Evolutionary conservation across 164 flowering plant genomes (phyloP), one percentile per base, ranked within the genome.

Genomic region (Buxus sempervirens): DNA sequence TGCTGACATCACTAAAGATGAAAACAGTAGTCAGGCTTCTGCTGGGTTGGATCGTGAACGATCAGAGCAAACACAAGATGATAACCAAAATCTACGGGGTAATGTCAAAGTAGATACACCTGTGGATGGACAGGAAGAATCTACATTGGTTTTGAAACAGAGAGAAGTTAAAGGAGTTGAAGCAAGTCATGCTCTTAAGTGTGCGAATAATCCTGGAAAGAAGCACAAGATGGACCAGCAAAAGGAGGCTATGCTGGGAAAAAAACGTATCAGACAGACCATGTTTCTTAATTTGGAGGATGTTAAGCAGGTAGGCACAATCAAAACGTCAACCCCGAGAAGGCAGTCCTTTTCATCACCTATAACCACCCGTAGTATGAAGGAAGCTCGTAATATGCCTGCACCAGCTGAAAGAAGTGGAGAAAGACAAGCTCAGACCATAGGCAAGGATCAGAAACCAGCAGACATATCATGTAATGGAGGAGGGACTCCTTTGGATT

Each of bases 231-330:
- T 90, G 60, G 98, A 95, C 73, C 85, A 83, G 45, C 89, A 86
- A 27, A 89, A 86, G 72, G 97, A 90, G 75, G 93, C 88, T 57
- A 90, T 87, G 96, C 81, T 89, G 20, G 99, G 99, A 51, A 95
- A 89, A 76, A 95, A 90, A 73, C 91, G 96, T 14, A 85, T 61
- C 60, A 83, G 97, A 64, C 96, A 92, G 79, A 92, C 96, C 0
- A 73, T 92, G 90, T 89, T 95, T 76, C 88, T 95, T 67, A 85
- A 89, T 65, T 79, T 90, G 70, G 97, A 92, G 78, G 97, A 90
- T 77, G 90, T 87, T 53, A 92, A 88, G 81, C 96, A 91, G 82
- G 98, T 89, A 65, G 96, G 90, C 2, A 74, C 86, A 12, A 75
- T 83, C 8, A 95, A 95, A 79, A 75, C 85, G 56, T 79, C 96